Base-by-base conservation (phyloP, 495 filamentous ascomycete genomes). In the Bryoglossum gracile region DNA sequence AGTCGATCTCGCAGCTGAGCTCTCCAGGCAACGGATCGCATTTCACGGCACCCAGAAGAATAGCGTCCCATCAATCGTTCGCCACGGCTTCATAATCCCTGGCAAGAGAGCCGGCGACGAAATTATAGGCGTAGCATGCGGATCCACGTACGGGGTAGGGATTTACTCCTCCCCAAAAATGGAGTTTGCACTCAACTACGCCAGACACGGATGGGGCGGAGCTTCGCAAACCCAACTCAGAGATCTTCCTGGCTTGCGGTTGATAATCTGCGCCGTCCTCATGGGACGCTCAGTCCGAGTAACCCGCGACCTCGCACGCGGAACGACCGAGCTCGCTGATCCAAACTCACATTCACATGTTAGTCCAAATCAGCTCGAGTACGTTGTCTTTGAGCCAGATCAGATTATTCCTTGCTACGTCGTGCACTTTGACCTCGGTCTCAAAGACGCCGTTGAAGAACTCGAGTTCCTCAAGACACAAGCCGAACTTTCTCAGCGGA, bases 401-500 rank as follows among this genome's bases (percentile, higher is more conserved):
- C 60, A 64, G 45, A 66, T 71, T 16, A 44, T 69, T 10, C 66
- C 67, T 3, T 67, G 65, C 41, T 71, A 70, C 41, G 65, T 70
- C 32, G 51, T 73, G 13, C 66, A 70, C 37, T 59, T 65, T 17
- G 65, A 66, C 42, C 59, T 61, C 50, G 57, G 50, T 8, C 43
- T 35, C 5, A 51, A 66, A 13, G 36, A 19, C 13, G 61, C 63
- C n/a, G n/a, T n/a, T n/a, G n/a, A n/a, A n/a, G n/a, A n/a, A n/a
- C n/a, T n/a, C n/a, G n/a, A n/a, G n/a, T n/a, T n/a, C n/a, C n/a
- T n/a, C n/a, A n/a, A n/a, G n/a, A n/a, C n/a, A n/a, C n/a, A n/a
- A n/a, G n/a, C n/a, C n/a, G n/a, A n/a, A n/a, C n/a, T n/a, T n/a
- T n/a, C n/a, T n/a, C n/a, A n/a, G n/a, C n/a, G n/a, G n/a, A n/a